Evolutionary conservation across 2,329 filamentous ascomycete species (phyloP).

Genomic region (Gaeumannomyces tritici): DNA sequence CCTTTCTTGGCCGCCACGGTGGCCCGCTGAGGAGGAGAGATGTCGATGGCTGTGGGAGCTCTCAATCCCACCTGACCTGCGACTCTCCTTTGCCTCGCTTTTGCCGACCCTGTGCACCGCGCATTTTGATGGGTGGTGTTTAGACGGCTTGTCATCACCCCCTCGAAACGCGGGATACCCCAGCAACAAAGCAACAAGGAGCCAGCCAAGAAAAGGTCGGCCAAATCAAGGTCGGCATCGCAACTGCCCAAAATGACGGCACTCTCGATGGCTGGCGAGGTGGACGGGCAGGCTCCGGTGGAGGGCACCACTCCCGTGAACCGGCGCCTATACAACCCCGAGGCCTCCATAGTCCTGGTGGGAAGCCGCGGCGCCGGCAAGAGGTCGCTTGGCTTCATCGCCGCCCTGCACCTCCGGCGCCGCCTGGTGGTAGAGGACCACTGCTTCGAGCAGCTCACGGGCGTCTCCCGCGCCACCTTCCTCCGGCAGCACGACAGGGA

Average conservation of each 20-base stretch:
- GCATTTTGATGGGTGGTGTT: background rate
- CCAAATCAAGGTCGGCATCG: background rate
- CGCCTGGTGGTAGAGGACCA: constrained; percentile 60
- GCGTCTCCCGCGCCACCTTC: constrained; percentile 49
- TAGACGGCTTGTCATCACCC: background rate
- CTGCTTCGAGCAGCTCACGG: constrained; percentile 56
- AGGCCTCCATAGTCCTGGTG: constrained; percentile 61
- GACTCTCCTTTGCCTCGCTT: background rate
- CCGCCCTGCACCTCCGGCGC: constrained; percentile 56
- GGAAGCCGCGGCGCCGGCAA: constrained; percentile 65
- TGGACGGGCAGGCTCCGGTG: too few species aligned
- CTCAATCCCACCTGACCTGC: background rate
- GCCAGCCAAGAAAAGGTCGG: too few species aligned
- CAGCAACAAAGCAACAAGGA: too few species aligned
- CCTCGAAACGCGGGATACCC: background rate
- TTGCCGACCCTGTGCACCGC: background rate
- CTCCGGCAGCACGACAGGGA: constrained; percentile 50
- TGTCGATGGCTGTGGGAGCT: background rate
- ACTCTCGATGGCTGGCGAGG: background rate
- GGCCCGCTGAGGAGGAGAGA: background rate
- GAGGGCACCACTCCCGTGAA: constrained; percentile 21
- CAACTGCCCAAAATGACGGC: constrained; percentile 6
- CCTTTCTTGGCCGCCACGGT: background rate
- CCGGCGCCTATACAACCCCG: constrained; percentile 37
- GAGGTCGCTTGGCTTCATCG: constrained; percentile 62